A percentile compares a stretch with the other conserved stretches of the same genome.
Conservation (phyloP, 352 stramenopile species). For the Phytophthora crassamura region DNA sequence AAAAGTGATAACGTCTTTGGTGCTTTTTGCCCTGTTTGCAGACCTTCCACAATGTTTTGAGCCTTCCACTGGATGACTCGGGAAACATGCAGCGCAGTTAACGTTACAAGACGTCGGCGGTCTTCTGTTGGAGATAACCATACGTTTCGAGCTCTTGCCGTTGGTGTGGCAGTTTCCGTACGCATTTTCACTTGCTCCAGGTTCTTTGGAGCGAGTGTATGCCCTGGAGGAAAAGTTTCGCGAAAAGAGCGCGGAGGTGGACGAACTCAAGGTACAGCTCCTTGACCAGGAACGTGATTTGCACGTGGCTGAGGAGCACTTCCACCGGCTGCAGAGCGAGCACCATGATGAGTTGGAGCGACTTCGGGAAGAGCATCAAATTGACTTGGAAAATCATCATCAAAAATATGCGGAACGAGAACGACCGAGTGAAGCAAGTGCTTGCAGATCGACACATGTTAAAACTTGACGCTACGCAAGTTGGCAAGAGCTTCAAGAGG, state of each 20-base stretch:
- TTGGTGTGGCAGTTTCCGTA: conserved; percentile 11
- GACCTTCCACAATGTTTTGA: conserved; percentile 25
- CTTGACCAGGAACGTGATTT: too few species aligned
- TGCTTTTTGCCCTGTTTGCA: neutral
- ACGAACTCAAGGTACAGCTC: too few species aligned
- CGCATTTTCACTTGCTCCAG: conserved; percentile 24
- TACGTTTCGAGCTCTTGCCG: conserved; percentile 16
- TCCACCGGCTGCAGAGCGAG: too few species aligned
- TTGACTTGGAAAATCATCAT: too few species aligned
- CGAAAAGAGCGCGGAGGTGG: conserved; percentile 5
- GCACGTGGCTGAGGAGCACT: too few species aligned
- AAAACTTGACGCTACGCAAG: too few species aligned
- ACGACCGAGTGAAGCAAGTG: too few species aligned
- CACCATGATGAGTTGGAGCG: neutral
- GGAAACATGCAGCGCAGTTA: conserved; percentile 19
- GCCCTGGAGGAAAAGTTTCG: conserved; percentile 24
- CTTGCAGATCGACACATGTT: too few species aligned
- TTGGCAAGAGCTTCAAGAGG: too few species aligned
- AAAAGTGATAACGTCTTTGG: too few species aligned
- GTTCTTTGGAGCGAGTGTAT: conserved; percentile 25
- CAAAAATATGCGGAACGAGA: too few species aligned
- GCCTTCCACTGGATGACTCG: conserved; percentile 1
- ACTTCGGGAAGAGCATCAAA: too few species aligned
- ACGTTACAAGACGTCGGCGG: neutral
- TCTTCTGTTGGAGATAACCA: conserved; percentile 7